phyloP scores from a whole-genome alignment of 1,139 yeast species.

The Candida tropicalis region DNA sequence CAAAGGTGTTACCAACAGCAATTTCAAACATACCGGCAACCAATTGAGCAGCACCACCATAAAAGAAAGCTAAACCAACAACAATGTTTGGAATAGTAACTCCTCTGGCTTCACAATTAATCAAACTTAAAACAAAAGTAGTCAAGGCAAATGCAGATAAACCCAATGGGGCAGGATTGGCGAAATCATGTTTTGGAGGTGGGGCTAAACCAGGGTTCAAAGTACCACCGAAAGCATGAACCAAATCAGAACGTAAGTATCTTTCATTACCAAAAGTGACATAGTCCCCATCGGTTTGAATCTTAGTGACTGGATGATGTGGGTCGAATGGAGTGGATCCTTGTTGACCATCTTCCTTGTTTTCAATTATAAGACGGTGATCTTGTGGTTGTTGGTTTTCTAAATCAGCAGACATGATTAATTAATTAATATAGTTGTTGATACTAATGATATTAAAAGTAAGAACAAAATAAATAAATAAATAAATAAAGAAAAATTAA shows the following conservation, averaged over 20 bases:
- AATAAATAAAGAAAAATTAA: background rate
- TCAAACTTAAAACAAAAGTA: constrained; percentile 75
- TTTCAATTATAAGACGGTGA: constrained; percentile 21
- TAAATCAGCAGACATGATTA: constrained; percentile 27
- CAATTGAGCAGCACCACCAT: constrained; percentile 80
- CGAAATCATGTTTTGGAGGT: constrained; percentile 72
- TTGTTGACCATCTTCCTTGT: constrained; percentile 4
- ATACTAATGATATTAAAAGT: background rate
- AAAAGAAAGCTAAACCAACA: constrained; percentile 76
- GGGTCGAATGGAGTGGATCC: constrained; percentile 16
- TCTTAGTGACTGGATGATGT: constrained; percentile 26
- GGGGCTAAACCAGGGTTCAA: constrained; percentile 65
- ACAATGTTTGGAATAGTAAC: constrained; percentile 37
- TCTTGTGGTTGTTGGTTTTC: constrained; percentile 34
- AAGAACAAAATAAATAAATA: background rate
- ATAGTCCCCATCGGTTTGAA: constrained; percentile 53
- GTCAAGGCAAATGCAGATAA: constrained; percentile 82
- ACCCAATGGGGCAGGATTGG: constrained; percentile 89
- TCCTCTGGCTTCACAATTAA: constrained; percentile 41
- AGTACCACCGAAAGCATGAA: constrained; percentile 75
- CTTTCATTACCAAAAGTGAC: constrained; percentile 73
- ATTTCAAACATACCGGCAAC: constrained; percentile 80
- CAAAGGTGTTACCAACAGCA: constrained; percentile 82
- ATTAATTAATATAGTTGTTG: background rate
- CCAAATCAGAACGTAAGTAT: constrained; percentile 62